These are phyloP conservation scores for Silene latifolia DNA, from an alignment of 148 eudicot species.

Conservation along the genomic window DNA sequence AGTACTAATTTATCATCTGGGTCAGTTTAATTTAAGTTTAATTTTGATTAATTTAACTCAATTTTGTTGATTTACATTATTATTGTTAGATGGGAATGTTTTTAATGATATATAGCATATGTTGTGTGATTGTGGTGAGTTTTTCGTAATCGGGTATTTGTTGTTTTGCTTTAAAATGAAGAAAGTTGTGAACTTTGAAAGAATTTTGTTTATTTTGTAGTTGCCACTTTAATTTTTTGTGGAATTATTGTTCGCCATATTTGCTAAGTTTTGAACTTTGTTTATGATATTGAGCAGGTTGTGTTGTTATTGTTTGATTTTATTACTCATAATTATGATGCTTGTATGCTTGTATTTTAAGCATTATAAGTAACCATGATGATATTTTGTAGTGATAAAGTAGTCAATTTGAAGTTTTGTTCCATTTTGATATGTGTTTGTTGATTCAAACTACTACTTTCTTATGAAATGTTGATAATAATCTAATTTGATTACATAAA, in stretches of 20 bases:
- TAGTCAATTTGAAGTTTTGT: neutral
- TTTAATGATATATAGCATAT: conserved; percentile 3
- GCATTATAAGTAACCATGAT: conserved; percentile 2
- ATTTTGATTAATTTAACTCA: neutral
- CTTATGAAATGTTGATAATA: neutral
- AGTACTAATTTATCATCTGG: conserved; percentile 18
- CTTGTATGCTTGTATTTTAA: conserved; percentile 4
- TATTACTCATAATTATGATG: neutral
- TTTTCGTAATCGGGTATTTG: conserved; percentile 11
- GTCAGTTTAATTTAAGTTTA: conserved; percentile 20
- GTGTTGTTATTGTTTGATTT: neutral
- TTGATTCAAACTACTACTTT: neutral
- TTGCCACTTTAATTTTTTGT: conserved; percentile 6
- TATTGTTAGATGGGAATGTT: neutral
- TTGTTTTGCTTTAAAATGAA: too few species aligned
- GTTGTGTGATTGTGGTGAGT: conserved; percentile 3
- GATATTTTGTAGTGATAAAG: neutral
- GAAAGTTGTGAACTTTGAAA: neutral
- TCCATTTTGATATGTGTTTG: neutral
- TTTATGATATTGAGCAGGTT: neutral
- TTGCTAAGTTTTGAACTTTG: conserved; percentile 19
- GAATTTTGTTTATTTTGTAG: conserved; percentile 3
- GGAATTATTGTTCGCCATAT: conserved; percentile 27
- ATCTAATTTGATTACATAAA: neutral
- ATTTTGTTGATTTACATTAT: conserved; percentile 2